Evolutionary conservation across 805 yeast species (phyloP).

Genomic region (Ogataea paraovalis): DNA sequence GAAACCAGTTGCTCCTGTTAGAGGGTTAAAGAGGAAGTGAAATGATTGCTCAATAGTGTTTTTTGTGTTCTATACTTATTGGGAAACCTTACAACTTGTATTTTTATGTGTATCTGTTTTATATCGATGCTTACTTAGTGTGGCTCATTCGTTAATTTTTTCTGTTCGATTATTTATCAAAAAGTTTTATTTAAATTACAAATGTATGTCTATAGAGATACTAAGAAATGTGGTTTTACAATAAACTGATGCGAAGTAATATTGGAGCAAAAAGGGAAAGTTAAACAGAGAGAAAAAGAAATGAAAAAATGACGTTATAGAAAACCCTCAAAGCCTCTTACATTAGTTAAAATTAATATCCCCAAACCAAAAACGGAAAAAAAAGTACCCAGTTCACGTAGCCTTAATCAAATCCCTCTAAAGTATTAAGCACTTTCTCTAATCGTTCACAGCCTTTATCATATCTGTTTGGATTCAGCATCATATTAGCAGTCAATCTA

Average conservation of each 20-base stretch:
- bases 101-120: neutral
- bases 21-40: conserved; percentile 34
- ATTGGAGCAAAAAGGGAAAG: neutral
- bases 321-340: neutral
- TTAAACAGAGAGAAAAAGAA: neutral
- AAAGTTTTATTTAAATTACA: neutral
- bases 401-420: conserved; percentile 67
- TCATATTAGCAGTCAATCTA: conserved; percentile 86
- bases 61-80: neutral
- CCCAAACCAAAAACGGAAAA: neutral
- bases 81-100: neutral
- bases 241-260: neutral
- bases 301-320: no score
- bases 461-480: conserved; percentile 74
- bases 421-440: conserved; percentile 75
- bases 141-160: neutral
- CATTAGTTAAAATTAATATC: neutral
- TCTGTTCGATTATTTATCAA: neutral
- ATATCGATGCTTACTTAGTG: neutral
- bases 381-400: neutral
- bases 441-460: conserved; percentile 77
- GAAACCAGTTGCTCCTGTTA: conserved; percentile 68
- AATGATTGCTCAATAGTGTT: neutral
- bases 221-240: neutral
- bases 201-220: neutral